These are phyloP conservation scores for Tetrapisispora phaffii DNA, from an alignment of 805 yeast species.

Conservation along the genomic window DNA sequence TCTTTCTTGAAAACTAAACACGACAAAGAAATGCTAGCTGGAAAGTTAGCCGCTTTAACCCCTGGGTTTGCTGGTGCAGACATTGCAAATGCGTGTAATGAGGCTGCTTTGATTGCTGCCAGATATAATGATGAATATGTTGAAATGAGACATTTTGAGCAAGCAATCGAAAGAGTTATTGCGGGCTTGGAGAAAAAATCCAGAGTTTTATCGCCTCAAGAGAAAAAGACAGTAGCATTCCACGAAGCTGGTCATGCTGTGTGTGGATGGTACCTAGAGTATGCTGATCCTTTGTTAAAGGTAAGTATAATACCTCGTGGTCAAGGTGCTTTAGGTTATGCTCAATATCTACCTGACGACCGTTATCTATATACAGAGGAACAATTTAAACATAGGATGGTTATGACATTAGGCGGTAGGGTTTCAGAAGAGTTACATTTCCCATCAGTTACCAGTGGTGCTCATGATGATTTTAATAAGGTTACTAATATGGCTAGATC, in stretches of 20 bases:
- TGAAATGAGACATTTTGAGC: conserved; percentile 73
- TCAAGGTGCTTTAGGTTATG: conserved; percentile 94
- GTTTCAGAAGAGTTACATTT: conserved; percentile 93
- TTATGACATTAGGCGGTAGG: conserved; percentile 95
- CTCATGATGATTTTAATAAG: conserved; percentile 91
- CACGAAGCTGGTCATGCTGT: conserved; percentile 99
- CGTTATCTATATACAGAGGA: conserved; percentile 64
- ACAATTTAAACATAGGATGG: conserved; percentile 82
- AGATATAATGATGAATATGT: conserved; percentile 66
- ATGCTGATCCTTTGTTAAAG: conserved; percentile 88
- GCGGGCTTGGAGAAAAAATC: conserved; percentile 92
- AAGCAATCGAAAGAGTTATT: conserved; percentile 93
- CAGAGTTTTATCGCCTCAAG: conserved; percentile 72
- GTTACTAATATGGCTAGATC: conserved; percentile 87
- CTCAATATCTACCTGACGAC: conserved; percentile 93
- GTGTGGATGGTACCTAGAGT: conserved; percentile 90
- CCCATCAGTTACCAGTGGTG: conserved; percentile 89
- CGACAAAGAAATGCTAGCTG: conserved; percentile 54
- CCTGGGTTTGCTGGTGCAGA: conserved; percentile 99
- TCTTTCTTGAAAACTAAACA: conserved; percentile 35
- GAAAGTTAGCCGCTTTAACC: conserved; percentile 86
- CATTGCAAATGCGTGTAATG: conserved; percentile 93
- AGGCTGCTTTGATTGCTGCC: conserved; percentile 95
- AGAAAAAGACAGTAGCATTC: conserved; percentile 84
- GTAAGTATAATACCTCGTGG: conserved; percentile 97